These are phyloP conservation scores for Lolium perenne DNA, from an alignment of 176 grass and related monocot genomes.

Conservation along the genomic window DNA sequence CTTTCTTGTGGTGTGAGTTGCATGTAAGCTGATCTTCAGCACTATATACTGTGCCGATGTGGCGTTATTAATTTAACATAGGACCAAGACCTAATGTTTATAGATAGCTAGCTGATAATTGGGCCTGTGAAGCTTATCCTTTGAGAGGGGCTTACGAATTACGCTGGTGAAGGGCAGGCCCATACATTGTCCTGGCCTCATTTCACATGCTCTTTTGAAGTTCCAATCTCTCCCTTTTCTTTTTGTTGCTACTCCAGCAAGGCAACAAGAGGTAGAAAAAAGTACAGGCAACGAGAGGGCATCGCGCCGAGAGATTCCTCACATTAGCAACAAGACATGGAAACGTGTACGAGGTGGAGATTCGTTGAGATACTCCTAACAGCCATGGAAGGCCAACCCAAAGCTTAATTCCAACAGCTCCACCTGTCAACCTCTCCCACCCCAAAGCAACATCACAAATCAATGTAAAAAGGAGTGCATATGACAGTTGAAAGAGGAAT, in stretches of 20 bases:
- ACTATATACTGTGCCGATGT: too few relatives aligned
- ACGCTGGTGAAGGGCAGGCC: background rate
- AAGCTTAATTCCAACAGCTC: conserved; percentile 5
- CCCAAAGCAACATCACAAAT: background rate
- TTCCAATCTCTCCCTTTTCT: background rate
- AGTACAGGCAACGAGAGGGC: background rate
- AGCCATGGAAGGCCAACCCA: conserved; percentile 21
- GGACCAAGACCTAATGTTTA: too few relatives aligned
- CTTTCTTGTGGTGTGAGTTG: too few relatives aligned
- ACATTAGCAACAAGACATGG: conserved; percentile 15
- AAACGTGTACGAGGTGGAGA: conserved; percentile 27
- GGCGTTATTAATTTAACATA: too few relatives aligned
- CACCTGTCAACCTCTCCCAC: conserved; percentile 26
- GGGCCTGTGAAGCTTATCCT: background rate
- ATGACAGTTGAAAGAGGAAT: conserved; percentile 2
- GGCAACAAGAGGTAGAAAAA: too few relatives aligned
- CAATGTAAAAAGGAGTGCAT: background rate
- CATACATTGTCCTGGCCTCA: too few relatives aligned
- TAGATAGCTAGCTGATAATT: background rate
- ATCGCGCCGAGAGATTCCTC: background rate
- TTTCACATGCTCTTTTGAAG: background rate
- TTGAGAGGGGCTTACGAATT: background rate
- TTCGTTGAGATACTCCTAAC: conserved; percentile 1
- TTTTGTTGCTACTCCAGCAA: background rate
- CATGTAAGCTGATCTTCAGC: too few relatives aligned